Base-by-base conservation (phyloP, 495 filamentous ascomycete genomes). In the Lichenothelia convexa region DNA sequence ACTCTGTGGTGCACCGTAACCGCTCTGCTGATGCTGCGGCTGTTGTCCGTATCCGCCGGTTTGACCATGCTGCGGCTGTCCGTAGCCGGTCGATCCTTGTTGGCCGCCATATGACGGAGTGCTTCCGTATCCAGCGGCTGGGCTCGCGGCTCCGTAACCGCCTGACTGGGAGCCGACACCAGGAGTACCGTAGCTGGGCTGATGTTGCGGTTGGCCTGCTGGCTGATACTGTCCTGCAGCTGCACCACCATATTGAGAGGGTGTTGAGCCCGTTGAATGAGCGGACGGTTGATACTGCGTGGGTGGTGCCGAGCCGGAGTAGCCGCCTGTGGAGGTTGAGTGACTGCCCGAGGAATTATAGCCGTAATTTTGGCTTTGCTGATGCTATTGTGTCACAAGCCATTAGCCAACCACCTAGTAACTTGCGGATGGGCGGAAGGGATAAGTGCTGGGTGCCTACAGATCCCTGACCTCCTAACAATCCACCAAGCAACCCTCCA, bases 391-490 rank as follows among this genome's bases (percentile, higher is more conserved):
- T 12, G 21, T 12, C 17, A 1, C 21, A 30, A 20, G 17, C 34
- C 27, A 17, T 13, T 21, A 5, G 15, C 18, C 21, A 24, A 24
- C 6, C 8, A 21, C 11, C 17, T 29, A 27, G 24, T 7, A 27
- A 13, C 13, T 27, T 45, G 15, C 41, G 42, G 20, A 26, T 21
- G 19, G 5, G 35, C 26, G 8, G 21, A 1, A 21, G 1, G 33
- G 9, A 12, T 9, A 18, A 15, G 4, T 15, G 18, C 13, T 40
- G 12, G 17, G 30, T 22, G 42, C 46, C 44, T 20, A 49, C 47
- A 15, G 48, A 42, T 21, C 57, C 57, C 41, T 53, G 47, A 17
- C 44, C 38, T 19, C 57, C 51, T 2, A 56, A 33, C n/a, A 53
- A 42, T 16, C 43, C 32, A 11, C 40, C 24, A 12, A 46, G 38